Percentiles rank a stretch among this genome's conserved stretches.
Conservation (phyloP, 2,329 filamentous ascomycete genomes). For the Colletotrichum abscissum region DNA sequence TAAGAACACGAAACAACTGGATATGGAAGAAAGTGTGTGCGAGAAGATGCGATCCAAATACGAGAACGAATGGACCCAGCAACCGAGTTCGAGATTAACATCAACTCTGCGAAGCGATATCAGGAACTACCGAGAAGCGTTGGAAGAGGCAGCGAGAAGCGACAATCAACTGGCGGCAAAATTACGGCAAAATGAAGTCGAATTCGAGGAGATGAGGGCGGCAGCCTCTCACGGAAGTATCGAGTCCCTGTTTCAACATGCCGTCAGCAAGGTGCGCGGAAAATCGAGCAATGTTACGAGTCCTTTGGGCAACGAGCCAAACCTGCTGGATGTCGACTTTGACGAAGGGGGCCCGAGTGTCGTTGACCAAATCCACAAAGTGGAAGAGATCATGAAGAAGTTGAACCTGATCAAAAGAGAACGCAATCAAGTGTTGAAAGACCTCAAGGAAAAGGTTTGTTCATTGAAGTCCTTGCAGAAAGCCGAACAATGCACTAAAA, state of each 20-base stretch:
- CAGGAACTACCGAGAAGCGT: conserved; percentile 85
- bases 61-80: conserved; percentile 94
- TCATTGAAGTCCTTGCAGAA: neutral
- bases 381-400: conserved; percentile 92
- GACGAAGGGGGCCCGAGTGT: conserved; percentile 84
- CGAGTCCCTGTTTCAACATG: conserved; percentile 88
- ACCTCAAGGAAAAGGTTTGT: conserved; percentile 94
- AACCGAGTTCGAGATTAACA: conserved; percentile 91
- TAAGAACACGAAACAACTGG: conserved; percentile 85
- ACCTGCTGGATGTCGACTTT: conserved; percentile 91
- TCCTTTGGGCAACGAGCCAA: conserved; percentile 74
- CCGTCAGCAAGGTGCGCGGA: conserved; percentile 81
- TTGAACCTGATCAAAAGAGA: conserved; percentile 93
- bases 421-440: conserved; percentile 90
- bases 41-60: conserved; percentile 99
- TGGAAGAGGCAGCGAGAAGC: conserved; percentile 89
- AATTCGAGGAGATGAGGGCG: conserved; percentile 95
- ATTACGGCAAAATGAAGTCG: conserved; percentile 84
- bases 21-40: conserved; percentile 97
- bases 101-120: conserved; percentile 89
- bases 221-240: conserved; percentile 89
- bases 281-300: conserved; percentile 71
- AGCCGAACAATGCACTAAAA: conserved; percentile 37
- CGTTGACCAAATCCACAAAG: conserved; percentile 86
- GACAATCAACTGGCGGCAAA: conserved; percentile 87